Base-by-base conservation (phyloP, 768 basidiomycete species). In the Cystofilobasidium bisporidii region DNA sequence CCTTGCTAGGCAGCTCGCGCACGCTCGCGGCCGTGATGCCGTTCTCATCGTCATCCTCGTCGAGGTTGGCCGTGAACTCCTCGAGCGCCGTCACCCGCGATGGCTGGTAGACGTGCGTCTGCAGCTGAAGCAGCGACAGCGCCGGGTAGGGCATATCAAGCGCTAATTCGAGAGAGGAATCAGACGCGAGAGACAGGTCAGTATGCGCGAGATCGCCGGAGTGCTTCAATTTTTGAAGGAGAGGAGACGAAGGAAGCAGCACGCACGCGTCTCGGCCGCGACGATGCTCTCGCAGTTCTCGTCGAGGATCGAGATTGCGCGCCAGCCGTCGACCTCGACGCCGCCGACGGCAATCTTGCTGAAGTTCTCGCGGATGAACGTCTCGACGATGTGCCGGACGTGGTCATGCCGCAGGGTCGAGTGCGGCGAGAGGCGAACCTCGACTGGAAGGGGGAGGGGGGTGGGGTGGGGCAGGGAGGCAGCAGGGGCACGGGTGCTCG, bases 91-190 rank as follows among this genome's bases (percentile, higher is more conserved):
- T 68, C 28, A 63, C 50, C 15, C 61, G 60, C 68, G 88, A 86
- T 1, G 88, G 86, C 68, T 91, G 87, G 75, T 97, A 99, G 18
- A 96, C 84, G 73, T 99, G 89, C 64, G 96, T 85, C 71, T 89
- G 84, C 43, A 93, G 81, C 11, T 78, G 76, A 61, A 85, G 81
- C 67, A 87, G 83, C 24, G 82, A 81, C 62, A 86, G 75, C 3
- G 82, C 80, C 24, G 84, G 75, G 43, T 85, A 80, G 15, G 79
- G 80, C 26, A 78, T 76, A 17, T 80, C 79, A 83, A 81, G 76
- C 83, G 86, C 60, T 85, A 47, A 56, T 2, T 4, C 47, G 36
- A 22, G 41, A 36, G 22, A n/a, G 66, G 74, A n/a, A 1, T 36
- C 6, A 12, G 36, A 36, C 6, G 6, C 36, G 36, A 36, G 36